Base-by-base conservation (phyloP, 2,329 filamentous ascomycete genomes). In the Aspergillus pseudotamarii region DNA sequence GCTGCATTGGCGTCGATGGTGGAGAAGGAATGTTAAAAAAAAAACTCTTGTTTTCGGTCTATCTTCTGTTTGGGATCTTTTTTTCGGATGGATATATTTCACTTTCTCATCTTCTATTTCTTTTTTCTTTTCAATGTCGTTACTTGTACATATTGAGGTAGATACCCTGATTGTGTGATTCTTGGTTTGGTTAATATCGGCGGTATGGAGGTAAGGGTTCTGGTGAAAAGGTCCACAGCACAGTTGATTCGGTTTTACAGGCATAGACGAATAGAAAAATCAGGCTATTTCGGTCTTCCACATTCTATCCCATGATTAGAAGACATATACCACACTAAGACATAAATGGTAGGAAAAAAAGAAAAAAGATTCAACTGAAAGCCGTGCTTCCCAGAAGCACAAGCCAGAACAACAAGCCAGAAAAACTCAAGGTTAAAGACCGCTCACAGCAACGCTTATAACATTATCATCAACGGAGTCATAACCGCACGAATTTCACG, bases 1-100 rank as follows among this genome's bases (percentile, higher is more conserved):
- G 75, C 76, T 14, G 76, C 76, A 46, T 66, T 79, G 67, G 76
- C 76, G 11, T 77, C 75, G 16, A 72, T 78, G 64, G 71, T 71
- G 30, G 74, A 75, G 60, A 64, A 57, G 34, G 64, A 51, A 28
- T 58, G 34, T 16, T 66, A 34, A 46, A 34, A 59, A 36, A 38
- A 46, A 34, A 57, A 36, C 9, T 3, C 30, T n/a, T 21, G 30
- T 34, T 58, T 38, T 57, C 32, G 21, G 34, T 45, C 34, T 46
- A 23, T 26, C 4, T 34, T 57, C 54, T n/a, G 16, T 53, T 36
- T n/a, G n/a, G 46, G 23, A 55, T 57, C 61, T 53, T 50, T 21
- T 30, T 38, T 54, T 54, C 34, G 4, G 48, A 32, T 51, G 28
- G 16, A 32, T 51, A 51, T 51, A 34, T 34, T 51, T 21, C 26